phyloP scores from a whole-genome alignment of 805 yeast genomes.

The Hagleromyces aurorensis region DNA sequence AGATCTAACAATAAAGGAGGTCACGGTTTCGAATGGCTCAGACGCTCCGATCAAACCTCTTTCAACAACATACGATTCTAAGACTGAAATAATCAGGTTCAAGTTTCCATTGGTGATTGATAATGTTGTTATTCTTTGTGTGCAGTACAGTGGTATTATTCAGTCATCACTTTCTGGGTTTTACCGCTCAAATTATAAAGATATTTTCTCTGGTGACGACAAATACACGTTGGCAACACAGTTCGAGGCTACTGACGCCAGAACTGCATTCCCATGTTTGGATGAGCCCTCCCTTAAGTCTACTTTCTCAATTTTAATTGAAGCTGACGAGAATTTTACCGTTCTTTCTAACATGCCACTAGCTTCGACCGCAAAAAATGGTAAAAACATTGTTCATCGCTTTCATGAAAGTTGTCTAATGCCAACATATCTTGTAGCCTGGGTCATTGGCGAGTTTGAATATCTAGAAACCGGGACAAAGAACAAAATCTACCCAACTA shows the following conservation, averaged over 20 bases:
- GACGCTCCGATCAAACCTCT: slow-evolving; percentile 1
- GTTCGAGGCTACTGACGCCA: slow-evolving; percentile 71
- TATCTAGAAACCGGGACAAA: slow-evolving; percentile 49
- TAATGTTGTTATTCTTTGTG: slow-evolving; percentile 40
- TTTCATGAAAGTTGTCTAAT: slow-evolving; percentile 63
- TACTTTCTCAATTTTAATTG: slow-evolving; percentile 48
- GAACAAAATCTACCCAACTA: slow-evolving; percentile 9
- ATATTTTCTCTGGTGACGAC: slow-evolving; percentile 31
- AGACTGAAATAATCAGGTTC: slow-evolving; percentile 46
- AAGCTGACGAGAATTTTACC: slow-evolving; percentile 44
- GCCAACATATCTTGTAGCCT: slow-evolving; percentile 71
- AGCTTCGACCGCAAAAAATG: slow-evolving; percentile 31
- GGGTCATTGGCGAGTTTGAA: slow-evolving; percentile 59
- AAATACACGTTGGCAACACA: slow-evolving; percentile 27
- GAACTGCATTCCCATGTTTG: slow-evolving; percentile 70
- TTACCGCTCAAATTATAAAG: slow-evolving; percentile 55
- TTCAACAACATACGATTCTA: slow-evolving; percentile 26
- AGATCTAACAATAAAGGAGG: slow-evolving; percentile 32
- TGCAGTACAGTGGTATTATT: slow-evolving; percentile 48
- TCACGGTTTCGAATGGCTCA: slow-evolving; percentile 24
- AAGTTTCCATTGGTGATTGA: slow-evolving; percentile 34
- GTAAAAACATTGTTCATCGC: slow-evolving; percentile 38
- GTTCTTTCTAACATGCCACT: slow-evolving; percentile 65
- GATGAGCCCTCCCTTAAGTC: slow-evolving; percentile 71
- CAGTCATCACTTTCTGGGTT: slow-evolving; percentile 70